Conservation (phyloP, 2,329 filamentous ascomycete species). For the Paraconiothyrium sp. region DNA sequence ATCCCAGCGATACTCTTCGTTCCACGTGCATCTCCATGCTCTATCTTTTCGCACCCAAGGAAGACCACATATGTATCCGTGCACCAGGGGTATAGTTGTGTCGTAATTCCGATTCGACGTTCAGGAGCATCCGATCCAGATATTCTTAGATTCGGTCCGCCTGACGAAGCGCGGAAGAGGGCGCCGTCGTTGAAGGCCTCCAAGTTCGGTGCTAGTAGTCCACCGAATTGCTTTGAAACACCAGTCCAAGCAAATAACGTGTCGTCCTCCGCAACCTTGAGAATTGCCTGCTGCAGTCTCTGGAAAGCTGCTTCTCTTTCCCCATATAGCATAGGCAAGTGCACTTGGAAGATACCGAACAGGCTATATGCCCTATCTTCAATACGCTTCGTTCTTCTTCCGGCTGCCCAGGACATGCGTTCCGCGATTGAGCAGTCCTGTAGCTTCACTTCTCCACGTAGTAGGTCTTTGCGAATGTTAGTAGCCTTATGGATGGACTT, state of each 20-base stretch:
- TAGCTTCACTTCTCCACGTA: not conserved
- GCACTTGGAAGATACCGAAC: not conserved
- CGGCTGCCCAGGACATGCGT: not conserved
- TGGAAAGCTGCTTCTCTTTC: not conserved
- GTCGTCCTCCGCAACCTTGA: not conserved
- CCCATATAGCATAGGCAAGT: not conserved
- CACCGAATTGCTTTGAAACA: not conserved
- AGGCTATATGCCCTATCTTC: not conserved
- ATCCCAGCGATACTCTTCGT: not conserved
- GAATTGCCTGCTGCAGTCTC: not conserved
- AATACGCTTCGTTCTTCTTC: not conserved
- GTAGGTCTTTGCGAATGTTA: not conserved
- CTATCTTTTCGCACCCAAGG: not conserved
- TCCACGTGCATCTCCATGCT: not conserved
- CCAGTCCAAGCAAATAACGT: not conserved
- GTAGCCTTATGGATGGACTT: not conserved
- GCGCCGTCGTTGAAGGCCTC: not conserved
- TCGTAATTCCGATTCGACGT: not conserved
- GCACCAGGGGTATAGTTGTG: not conserved
- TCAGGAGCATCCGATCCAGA: not conserved
- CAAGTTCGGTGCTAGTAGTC: not conserved
- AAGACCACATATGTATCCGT: not conserved
- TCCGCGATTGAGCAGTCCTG: not conserved
- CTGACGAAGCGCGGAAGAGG: not conserved
- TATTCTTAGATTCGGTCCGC: not conserved